Conservation (phyloP, 1,284 basidiomycete genomes). For the Vanrija sp. region DNA sequence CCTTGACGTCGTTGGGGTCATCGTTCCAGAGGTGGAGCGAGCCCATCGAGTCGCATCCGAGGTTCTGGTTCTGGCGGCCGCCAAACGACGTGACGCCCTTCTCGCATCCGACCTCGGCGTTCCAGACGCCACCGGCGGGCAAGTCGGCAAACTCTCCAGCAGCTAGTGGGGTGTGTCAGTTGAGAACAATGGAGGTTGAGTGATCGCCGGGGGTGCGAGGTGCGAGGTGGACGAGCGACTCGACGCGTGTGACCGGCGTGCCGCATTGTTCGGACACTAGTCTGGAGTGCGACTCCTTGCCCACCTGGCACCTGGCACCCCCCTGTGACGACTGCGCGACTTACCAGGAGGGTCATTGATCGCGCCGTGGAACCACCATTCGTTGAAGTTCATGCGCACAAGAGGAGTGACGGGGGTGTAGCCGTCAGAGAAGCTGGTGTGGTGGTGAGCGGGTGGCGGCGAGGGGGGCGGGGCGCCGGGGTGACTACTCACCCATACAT, state of each 20-base stretch:
- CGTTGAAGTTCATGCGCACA: conserved; percentile 54
- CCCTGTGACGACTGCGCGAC: too few species aligned
- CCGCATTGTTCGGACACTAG: too few species aligned
- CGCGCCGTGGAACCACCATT: conserved; percentile 64
- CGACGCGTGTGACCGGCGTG: too few species aligned
- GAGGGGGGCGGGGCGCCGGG: conserved; percentile 29
- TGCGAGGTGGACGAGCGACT: too few species aligned
- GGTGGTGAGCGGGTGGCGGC: conserved; percentile 51
- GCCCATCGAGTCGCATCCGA: neutral
- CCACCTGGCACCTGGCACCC: neutral
- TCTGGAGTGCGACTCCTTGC: too few species aligned
- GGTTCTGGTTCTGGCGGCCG: neutral
- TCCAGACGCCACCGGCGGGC: conserved; percentile 35
- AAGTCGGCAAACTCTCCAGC: conserved; percentile 36
- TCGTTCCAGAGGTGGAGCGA: neutral
- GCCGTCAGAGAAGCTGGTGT: too few species aligned
- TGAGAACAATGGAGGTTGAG: too few species aligned
- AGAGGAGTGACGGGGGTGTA: conserved; percentile 56
- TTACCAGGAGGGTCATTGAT: conserved; percentile 33
- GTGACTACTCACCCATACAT: conserved; percentile 40
- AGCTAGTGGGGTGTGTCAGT: neutral
- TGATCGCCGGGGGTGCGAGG: too few species aligned
- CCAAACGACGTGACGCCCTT: conserved; percentile 28
- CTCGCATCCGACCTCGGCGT: conserved; percentile 38
- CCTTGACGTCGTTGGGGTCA: conserved; percentile 7